Conservation (phyloP, 1,284 basidiomycete genomes). For the Leccinum subfulvum region DNA sequence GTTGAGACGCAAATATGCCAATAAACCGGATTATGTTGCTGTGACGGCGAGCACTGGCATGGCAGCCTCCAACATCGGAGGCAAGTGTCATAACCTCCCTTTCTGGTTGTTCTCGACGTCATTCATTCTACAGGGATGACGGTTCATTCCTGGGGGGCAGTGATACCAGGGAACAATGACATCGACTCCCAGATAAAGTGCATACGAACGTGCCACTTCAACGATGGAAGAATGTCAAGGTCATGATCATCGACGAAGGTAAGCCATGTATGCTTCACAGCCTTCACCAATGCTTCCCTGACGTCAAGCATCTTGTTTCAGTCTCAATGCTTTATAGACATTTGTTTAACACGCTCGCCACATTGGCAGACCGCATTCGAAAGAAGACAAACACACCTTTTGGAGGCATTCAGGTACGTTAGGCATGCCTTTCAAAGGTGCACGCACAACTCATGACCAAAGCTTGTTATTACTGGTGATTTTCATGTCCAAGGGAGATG, state of each 20-base stretch:
- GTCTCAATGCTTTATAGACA: conserved; percentile 85
- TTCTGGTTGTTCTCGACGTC: background rate
- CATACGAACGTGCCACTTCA: conserved; percentile 49
- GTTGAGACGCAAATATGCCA: conserved; percentile 66
- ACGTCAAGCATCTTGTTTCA: conserved; percentile 27
- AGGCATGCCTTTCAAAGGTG: background rate
- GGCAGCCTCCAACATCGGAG: conserved; percentile 81
- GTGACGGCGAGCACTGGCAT: conserved; percentile 73
- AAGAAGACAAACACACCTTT: conserved; percentile 67
- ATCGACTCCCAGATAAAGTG: conserved; percentile 57
- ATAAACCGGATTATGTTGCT: conserved; percentile 58
- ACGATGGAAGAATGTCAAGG: conserved; percentile 65
- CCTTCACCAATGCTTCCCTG: too few relatives aligned
- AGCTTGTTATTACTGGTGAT: conserved; percentile 80
- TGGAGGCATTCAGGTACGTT: conserved; percentile 76
- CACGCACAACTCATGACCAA: background rate
- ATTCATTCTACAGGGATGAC: conserved; percentile 45
- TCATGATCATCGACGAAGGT: conserved; percentile 86
- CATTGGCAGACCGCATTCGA: conserved; percentile 45
- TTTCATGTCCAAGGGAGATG: conserved; percentile 53
- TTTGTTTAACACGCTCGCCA: conserved; percentile 67
- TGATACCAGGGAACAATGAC: conserved; percentile 62
- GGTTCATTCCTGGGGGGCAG: conserved; percentile 79
- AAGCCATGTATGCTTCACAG: conserved; percentile 1
- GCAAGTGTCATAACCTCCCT: conserved; percentile 31